These are phyloP conservation scores for Xylaria telfairii DNA, from an alignment of 495 filamentous ascomycete genomes.

Conservation along the genomic window DNA sequence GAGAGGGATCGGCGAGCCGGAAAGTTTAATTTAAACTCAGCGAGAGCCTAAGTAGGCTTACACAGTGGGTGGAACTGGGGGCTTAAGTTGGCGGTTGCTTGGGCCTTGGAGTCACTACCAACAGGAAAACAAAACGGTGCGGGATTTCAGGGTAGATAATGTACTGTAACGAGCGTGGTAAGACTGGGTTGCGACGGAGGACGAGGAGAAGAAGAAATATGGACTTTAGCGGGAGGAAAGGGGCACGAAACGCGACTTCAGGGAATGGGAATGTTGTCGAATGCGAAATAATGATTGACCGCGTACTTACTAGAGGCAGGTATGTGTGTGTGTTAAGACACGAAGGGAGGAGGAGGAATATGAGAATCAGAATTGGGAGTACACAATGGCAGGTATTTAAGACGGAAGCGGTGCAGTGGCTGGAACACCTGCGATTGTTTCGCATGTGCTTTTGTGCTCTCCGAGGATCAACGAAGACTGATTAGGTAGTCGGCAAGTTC, in stretches of 20 bases:
- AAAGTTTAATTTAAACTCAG: slow-evolving; percentile 10
- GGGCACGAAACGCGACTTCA: background rate
- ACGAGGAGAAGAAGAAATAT: background rate
- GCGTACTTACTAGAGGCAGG: background rate
- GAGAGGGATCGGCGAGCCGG: background rate
- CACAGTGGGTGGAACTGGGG: background rate
- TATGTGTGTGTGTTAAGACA: background rate
- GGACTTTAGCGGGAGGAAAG: background rate
- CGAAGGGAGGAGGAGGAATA: background rate
- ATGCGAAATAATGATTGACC: slow-evolving; percentile 12
- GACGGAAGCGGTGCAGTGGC: background rate
- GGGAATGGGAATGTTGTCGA: background rate
- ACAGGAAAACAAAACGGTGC: background rate
- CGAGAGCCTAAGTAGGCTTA: slow-evolving; percentile 13
- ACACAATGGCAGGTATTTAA: background rate
- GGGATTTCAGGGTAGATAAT: background rate
- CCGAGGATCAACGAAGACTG: background rate
- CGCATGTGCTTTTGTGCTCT: slow-evolving; percentile 35
- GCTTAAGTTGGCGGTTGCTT: background rate
- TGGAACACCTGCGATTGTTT: slow-evolving; percentile 28
- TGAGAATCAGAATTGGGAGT: background rate
- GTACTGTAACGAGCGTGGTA: background rate
- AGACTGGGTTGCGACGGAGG: background rate
- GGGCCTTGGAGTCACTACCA: background rate
- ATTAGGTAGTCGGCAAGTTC: slow-evolving; percentile 5